Conservation (phyloP, 306 rosid genomes). For the Vigna angularis region DNA sequence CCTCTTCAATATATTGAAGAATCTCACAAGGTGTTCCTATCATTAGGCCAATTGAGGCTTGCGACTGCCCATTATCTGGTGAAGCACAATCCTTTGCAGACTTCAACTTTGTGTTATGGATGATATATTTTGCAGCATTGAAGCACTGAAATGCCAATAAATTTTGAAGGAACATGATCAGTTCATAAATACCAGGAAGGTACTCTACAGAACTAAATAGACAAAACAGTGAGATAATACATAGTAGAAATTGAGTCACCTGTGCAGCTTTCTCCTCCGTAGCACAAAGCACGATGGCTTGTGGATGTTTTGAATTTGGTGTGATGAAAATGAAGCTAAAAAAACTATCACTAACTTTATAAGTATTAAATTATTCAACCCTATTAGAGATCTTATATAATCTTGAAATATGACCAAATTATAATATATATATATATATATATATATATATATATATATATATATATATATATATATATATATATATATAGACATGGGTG, state of each 20-base stretch:
- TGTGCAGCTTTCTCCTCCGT: constrained; percentile 84
- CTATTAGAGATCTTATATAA: neutral
- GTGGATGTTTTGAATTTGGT: constrained; percentile 68
- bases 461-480: too few species aligned
- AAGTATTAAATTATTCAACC: neutral
- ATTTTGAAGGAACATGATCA: constrained; percentile 37
- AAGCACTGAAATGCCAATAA: constrained; percentile 63
- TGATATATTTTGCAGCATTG: constrained; percentile 74
- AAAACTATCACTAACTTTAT: neutral
- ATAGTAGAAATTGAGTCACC: constrained; percentile 47
- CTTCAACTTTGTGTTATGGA: constrained; percentile 70
- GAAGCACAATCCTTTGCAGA: constrained; percentile 61
- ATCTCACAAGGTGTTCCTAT: constrained; percentile 84
- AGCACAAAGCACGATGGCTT: constrained; percentile 78
- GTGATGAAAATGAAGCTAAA: constrained; percentile 1
- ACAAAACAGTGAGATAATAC: neutral
- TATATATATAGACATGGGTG: too few species aligned
- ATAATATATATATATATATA: too few species aligned
- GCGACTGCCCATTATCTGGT: constrained; percentile 41
- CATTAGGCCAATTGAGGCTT: constrained; percentile 75
- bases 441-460: too few species aligned
- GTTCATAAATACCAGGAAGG: constrained; percentile 24
- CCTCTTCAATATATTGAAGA: constrained; percentile 85
- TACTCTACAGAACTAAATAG: neutral
- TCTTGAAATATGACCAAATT: too few species aligned